These are phyloP conservation scores for Harrya chromipes DNA, from an alignment of 768 basidiomycete species.

Conservation along the genomic window DNA sequence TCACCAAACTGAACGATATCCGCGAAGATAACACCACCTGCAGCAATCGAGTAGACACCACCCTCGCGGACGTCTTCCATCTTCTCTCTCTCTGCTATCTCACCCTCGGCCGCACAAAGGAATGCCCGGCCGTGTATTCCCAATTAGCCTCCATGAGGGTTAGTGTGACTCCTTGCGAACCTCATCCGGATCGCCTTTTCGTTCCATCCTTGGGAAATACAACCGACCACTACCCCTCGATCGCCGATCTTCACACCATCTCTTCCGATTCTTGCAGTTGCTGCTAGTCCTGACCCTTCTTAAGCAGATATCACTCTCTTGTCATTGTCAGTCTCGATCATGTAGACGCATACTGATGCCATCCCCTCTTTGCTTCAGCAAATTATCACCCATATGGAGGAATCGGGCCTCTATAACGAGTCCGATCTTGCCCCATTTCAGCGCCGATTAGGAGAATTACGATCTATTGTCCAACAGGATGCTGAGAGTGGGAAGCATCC, in stretches of 20 bases:
- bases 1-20: conserved; percentile 89
- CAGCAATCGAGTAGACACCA: conserved; percentile 92
- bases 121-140: conserved; percentile 92
- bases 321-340: conserved; percentile 15
- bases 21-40: conserved; percentile 72
- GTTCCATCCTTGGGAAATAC: conserved; percentile 1
- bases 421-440: conserved; percentile 87
- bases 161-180: conserved; percentile 37
- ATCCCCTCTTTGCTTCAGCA: conserved; percentile 50
- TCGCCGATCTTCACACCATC: conserved; percentile 4
- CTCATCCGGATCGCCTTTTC: conserved; percentile 1
- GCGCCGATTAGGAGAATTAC: conserved; percentile 74
- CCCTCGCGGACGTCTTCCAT: conserved; percentile 93
- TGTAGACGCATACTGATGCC: conserved; percentile 27
- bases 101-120: conserved; percentile 93
- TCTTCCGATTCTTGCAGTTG: conserved; percentile 10
- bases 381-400: conserved; percentile 94
- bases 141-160: conserved; percentile 96
- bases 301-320: conserved; percentile 23
- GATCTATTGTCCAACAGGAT: conserved; percentile 83
- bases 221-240: not conserved
- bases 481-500: conserved; percentile 79
- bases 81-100: conserved; percentile 96
- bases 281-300: conserved; percentile 24
- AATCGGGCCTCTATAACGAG: conserved; percentile 92